Evolutionary conservation across 768 basidiomycete species (phyloP), one percentile per base, ranked within the genome.

Genomic region (Lactarius tabidus): DNA sequence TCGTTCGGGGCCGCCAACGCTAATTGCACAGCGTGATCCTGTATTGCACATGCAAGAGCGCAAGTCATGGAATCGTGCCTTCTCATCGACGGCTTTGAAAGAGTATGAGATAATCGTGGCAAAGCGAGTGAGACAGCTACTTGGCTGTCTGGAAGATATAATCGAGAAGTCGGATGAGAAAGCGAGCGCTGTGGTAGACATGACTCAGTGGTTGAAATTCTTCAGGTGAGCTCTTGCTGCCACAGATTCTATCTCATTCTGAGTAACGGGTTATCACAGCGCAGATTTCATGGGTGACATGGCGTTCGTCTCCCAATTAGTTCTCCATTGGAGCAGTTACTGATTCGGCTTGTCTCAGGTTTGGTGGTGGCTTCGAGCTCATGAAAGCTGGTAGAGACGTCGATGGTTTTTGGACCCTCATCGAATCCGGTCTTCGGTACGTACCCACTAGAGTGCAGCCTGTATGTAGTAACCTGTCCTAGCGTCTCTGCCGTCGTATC

Each of bases 61-160:
- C 12, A 76, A 77, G 31, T 74, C 80, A 1, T 85, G 83, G 84
- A 79, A 78, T 26, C 75, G 81, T 18, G 83, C 78, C 0, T 78
- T 85, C 72, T 82, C 73, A 52, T 77, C 77, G 14, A 63, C 72
- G 3, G 78, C 83, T 1, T 66, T 85, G 52, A 80, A 80, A 69
- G 80, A 78, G 17, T 84, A 84, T 59, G 78, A 82, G 63, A 67
- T 70, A 1, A 69, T 79, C 2, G 70, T 84, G 26, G 72, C 72
- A 1, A 69, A 70, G 23, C 70, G 82, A 18, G 76, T 75, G 3
- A 64, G 67, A 1, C 80, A 84, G 65, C 75, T 84, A 1, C 74
- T 80, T 7, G 80, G 80, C 7, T 63, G 68, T 7, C 68, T 82
- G 23, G 70, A 72, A 23, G 62, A 71, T 38, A 28, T 45, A 26